Evolutionary conservation across 192 early-diverging fungal genomes (phyloP), one percentile per base, ranked within the genome.

Genomic region (Podila minutissima): DNA sequence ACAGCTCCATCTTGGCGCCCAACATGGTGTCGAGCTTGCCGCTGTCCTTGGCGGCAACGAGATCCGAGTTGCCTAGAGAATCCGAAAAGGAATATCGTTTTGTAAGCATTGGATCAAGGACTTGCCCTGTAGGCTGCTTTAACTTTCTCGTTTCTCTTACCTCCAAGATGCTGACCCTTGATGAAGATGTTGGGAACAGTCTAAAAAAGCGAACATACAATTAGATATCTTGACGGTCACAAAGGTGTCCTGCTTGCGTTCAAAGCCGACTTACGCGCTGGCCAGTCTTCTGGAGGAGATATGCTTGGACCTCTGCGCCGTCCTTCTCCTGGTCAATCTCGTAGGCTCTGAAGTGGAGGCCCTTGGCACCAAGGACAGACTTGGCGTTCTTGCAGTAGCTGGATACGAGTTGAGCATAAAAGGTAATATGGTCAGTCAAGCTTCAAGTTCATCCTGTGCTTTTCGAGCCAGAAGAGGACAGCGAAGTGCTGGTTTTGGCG

Each of bases 101-200:
- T 17, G 15, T 22, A n/a, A 22, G 28, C 4, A 29, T 24, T 13
- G 57, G 38, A 12, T 2, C 24, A 68, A 46, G 11, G 35, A 59
- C 20, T 26, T 46, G 0, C 2, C 31, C 53, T 20, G 32, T 4
- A 22, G 0, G 20, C 9, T 31, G 22, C n/a, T 31, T n/a, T n/a
- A 33, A 9, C 10, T 22, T 3, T 1, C 33, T 17, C 5, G 3
- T 15, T 15, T 29, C 33, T 8, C 10, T 49, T 73, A 81, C 90
- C 91, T 68, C 89, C 91, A 55, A 92, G 59, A 60, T 92, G 91
- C 57, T 89, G 75, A 17, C 74, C 75, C 57, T 90, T 85, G 73
- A 86, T 85, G 77, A 90, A 91, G 81, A 91, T 86, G 48, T 89
- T 91, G 50, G 90, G 90, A 31, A 91, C 90, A 3, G 88, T 91